Conservation (phyloP, 441 rosid species). For the Raphanus hybrid region DNA sequence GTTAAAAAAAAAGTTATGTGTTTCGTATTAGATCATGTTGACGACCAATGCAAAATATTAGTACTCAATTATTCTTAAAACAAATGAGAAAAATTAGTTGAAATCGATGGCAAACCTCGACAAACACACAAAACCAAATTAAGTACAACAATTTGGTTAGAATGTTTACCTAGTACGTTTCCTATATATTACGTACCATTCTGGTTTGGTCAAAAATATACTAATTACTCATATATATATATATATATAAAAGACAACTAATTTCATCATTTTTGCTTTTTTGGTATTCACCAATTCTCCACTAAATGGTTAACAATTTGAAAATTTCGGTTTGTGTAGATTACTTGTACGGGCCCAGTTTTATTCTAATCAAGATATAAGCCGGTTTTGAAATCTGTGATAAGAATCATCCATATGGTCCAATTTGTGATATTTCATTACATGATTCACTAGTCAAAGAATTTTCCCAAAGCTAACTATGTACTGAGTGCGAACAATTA, state of each 20-base stretch:
- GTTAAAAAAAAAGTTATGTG: neutral
- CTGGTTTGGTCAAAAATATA: neutral
- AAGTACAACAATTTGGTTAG: slow-evolving; percentile 3
- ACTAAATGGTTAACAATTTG: neutral
- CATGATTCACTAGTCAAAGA: slow-evolving; percentile 15
- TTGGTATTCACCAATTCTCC: neutral
- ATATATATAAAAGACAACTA: neutral
- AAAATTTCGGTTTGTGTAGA: neutral
- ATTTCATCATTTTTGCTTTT: neutral
- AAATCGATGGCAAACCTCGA: slow-evolving; percentile 6
- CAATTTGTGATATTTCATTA: neutral
- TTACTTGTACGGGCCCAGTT: neutral
- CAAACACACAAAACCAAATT: neutral
- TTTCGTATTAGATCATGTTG: neutral
- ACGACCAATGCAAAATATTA: neutral
- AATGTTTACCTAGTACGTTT: neutral
- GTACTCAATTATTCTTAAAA: neutral
- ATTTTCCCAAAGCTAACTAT: neutral
- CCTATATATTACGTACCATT: neutral
- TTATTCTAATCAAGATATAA: neutral
- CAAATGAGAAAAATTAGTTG: neutral
- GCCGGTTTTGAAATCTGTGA: slow-evolving; percentile 4
- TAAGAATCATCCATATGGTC: neutral
- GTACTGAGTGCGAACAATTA: slow-evolving; percentile 11
- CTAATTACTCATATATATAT: neutral